A percentile compares a stretch with the other conserved stretches of the same genome.
Evolutionary conservation across 805 yeast species (phyloP).

Genomic region (Groenewaldozyma tartarivorans): DNA sequence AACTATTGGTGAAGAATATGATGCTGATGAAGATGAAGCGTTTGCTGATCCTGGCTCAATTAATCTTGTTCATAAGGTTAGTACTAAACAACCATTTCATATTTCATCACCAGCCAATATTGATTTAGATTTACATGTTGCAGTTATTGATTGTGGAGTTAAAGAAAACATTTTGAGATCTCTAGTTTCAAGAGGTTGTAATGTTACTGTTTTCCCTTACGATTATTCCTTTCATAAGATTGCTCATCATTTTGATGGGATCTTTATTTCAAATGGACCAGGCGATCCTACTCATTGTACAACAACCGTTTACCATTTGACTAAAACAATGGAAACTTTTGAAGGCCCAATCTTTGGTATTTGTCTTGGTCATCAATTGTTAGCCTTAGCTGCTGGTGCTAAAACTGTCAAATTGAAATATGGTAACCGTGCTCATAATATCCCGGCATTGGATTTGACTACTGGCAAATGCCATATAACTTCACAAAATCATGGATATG

Average conservation of each 20-base stretch:
- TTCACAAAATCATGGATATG: conserved; percentile 97
- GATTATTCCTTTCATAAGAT: conserved; percentile 87
- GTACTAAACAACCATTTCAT: conserved; percentile 93
- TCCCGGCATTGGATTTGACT: conserved; percentile 83
- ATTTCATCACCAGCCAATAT: conserved; percentile 44
- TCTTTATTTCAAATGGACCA: conserved; percentile 92
- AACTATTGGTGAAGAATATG: conserved; percentile 83
- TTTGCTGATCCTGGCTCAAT: conserved; percentile 83
- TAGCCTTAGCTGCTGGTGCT: conserved; percentile 93
- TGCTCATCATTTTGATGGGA: conserved; percentile 88
- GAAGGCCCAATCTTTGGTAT: conserved; percentile 92
- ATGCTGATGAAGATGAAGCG: conserved; percentile 85
- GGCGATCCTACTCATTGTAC: conserved; percentile 95
- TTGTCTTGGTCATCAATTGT: conserved; percentile 93
- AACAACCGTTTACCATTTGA: conserved; percentile 64
- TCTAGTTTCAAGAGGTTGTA: conserved; percentile 88
- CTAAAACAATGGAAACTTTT: conserved; percentile 54
- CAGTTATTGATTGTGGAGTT: conserved; percentile 96
- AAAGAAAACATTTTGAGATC: conserved; percentile 95
- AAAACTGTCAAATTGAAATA: conserved; percentile 86
- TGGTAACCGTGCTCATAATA: conserved; percentile 98
- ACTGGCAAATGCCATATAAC: conserved; percentile 96
- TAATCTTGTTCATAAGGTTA: conserved; percentile 85
- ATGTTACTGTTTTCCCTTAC: conserved; percentile 93
- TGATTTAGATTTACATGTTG: conserved; percentile 62